Evolutionary conservation across 495 filamentous ascomycete species (phyloP).

Genomic region (Clohesyomyces aquaticus): DNA sequence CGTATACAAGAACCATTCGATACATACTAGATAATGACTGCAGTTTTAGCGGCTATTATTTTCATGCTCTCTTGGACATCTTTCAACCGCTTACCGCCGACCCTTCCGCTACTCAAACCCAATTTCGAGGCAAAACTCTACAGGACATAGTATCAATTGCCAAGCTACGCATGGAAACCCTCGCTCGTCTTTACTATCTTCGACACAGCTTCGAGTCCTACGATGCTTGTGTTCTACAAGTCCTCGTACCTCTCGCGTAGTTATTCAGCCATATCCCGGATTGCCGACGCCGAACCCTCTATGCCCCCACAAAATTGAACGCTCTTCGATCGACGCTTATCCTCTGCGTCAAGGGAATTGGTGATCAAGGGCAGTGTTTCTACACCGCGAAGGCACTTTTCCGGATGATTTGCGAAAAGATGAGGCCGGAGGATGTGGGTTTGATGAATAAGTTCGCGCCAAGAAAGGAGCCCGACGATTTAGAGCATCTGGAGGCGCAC

Average conservation of each 20-base stretch:
- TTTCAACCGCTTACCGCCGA: neutral
- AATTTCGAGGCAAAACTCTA: neutral
- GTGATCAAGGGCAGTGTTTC: neutral
- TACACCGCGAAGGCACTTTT: neutral
- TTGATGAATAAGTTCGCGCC: neutral
- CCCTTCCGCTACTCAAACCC: neutral
- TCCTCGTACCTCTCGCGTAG: neutral
- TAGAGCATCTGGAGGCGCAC: neutral
- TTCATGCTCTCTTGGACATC: neutral
- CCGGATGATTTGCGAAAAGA: neutral
- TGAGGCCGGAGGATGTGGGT: neutral
- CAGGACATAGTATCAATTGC: neutral
- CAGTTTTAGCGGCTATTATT: neutral
- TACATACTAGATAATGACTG: neutral
- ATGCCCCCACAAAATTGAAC: neutral
- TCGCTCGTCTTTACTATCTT: neutral
- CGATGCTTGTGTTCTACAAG: neutral
- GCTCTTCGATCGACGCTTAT: neutral
- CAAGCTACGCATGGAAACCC: neutral
- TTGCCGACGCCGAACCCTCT: neutral
- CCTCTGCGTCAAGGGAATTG: neutral
- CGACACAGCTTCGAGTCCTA: neutral
- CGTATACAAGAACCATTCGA: neutral
- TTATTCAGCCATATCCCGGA: neutral
- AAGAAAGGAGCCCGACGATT: neutral